phyloP scores from a whole-genome alignment of 148 eudicot species.

The Rhododendron henanense region DNA sequence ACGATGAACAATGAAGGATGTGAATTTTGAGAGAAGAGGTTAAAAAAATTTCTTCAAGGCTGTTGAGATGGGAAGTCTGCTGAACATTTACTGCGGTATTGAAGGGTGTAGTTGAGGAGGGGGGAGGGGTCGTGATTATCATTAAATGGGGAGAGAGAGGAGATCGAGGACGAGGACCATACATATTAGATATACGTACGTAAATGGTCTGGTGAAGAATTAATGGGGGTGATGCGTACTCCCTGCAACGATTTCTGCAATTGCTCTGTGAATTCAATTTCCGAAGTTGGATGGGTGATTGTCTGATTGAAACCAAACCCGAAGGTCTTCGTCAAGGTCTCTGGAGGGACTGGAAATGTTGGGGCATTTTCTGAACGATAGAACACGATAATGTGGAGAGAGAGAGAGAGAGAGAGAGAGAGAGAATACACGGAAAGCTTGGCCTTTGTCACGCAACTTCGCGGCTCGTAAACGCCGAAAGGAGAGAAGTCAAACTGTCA shows the following conservation, averaged over 20 bases:
- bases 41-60: background rate
- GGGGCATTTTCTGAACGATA: background rate
- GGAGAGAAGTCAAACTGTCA: background rate
- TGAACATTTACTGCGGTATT: background rate
- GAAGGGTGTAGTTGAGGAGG: slow-evolving; percentile 22
- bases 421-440: background rate
- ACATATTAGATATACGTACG: background rate
- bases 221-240: slow-evolving; percentile 10
- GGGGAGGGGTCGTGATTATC: slow-evolving; percentile 6
- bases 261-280: slow-evolving; percentile 10
- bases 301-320: background rate
- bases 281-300: background rate
- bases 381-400: background rate
- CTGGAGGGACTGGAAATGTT: background rate
- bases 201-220: background rate
- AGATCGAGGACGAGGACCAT: background rate
- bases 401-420: background rate
- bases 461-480: background rate
- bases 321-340: slow-evolving; percentile 1
- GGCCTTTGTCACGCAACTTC: slow-evolving; percentile 9
- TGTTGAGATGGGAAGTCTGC: background rate
- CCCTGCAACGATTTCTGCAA: background rate
- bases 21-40: background rate
- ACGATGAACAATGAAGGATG: background rate
- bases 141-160: background rate